Conservation (phyloP, 139 green algal genomes). For the Chlamydomonas applanata region DNA sequence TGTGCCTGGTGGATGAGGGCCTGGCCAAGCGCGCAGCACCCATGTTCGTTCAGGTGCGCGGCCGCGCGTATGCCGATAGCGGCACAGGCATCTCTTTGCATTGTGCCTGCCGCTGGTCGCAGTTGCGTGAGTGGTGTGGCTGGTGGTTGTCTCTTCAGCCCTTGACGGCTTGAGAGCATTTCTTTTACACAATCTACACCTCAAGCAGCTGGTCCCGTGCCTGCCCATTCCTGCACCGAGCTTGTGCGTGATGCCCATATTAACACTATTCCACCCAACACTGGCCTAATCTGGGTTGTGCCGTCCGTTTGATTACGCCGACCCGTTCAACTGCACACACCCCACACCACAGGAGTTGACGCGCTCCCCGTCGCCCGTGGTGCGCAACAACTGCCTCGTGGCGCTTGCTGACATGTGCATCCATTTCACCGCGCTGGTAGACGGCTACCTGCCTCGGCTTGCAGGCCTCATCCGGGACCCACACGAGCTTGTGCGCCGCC, state of each 20-base stretch:
- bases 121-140: background rate
- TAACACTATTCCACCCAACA: no score
- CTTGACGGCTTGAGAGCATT: no score
- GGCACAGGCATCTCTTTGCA: no score
- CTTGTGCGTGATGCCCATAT: no score
- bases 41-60: conserved; percentile 67
- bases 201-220: no score
- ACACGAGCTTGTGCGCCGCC: conserved; percentile 73
- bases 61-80: no score
- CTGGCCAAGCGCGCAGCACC: conserved; percentile 76
- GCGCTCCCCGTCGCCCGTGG: conserved; percentile 40
- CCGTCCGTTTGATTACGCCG: no score
- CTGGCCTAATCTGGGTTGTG: no score
- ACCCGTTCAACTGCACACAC: no score
- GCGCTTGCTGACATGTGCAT: conserved; percentile 80
- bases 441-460: conserved; percentile 38
- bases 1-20: conserved; percentile 75
- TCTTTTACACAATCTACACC: no score
- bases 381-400: conserved; percentile 92
- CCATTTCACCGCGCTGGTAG: conserved; percentile 76
- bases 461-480: conserved; percentile 72
- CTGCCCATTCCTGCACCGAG: no score
- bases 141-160: background rate
- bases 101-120: no score
- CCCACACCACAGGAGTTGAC: conserved; percentile 57